These are phyloP conservation scores for Helichrysum umbraculigerum DNA, from an alignment of 129 eudicot species.

Conservation along the genomic window DNA sequence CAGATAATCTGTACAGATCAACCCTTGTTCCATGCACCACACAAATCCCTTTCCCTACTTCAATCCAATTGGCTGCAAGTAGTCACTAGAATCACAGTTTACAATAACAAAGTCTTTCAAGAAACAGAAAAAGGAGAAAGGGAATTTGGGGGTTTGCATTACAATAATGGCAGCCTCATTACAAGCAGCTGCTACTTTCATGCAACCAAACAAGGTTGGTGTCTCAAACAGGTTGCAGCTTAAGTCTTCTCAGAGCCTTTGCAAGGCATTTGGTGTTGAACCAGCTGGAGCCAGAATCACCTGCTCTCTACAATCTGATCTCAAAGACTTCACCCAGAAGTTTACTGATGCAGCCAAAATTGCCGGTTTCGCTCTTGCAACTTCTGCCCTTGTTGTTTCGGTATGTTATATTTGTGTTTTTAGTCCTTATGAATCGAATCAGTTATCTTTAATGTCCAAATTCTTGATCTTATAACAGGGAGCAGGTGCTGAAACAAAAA, in stretches of 20 bases:
- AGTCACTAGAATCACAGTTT: constrained; percentile 24
- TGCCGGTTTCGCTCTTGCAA: constrained; percentile 92
- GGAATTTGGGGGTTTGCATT: constrained; percentile 19
- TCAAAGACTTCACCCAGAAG: constrained; percentile 73
- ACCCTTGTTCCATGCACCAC: constrained; percentile 30
- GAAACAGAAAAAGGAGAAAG: background rate
- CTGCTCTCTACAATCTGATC: constrained; percentile 75
- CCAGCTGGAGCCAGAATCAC: constrained; percentile 43
- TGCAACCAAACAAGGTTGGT: constrained; percentile 75
- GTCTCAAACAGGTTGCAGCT: constrained; percentile 44
- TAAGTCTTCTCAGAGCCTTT: constrained; percentile 56
- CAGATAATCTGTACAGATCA: constrained; percentile 33
- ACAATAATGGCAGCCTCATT: constrained; percentile 76
- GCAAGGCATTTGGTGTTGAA: constrained; percentile 77
- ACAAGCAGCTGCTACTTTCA: constrained; percentile 83
- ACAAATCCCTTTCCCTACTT: constrained; percentile 39
- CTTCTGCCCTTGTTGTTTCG: constrained; percentile 87
- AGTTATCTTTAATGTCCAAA: background rate
- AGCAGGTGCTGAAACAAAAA: constrained; percentile 86
- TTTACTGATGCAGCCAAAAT: constrained; percentile 87
- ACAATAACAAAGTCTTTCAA: constrained; percentile 24
- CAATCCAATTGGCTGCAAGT: constrained; percentile 35
- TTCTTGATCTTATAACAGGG: constrained; percentile 46
- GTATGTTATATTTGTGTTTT: constrained; percentile 35
- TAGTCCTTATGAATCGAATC: background rate